These are phyloP conservation scores for Nakaseomyces glabratus DNA, from an alignment of 1,139 yeast genomes.

Conservation along the genomic window DNA sequence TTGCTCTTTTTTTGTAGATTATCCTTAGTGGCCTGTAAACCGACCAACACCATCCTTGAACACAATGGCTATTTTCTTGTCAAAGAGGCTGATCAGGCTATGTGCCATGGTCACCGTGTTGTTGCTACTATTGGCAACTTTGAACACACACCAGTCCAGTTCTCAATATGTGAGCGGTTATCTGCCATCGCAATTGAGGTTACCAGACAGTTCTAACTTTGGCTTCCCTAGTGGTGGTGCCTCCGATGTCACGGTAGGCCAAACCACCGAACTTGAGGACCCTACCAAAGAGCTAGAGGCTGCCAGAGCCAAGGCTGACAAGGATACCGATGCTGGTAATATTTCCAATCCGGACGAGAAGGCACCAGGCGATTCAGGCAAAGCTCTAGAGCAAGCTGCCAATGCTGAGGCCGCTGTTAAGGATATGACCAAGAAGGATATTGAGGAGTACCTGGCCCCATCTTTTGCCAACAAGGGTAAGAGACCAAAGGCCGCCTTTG, in stretches of 20 bases:
- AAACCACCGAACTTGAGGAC: too few species aligned
- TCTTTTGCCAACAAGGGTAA: slow-evolving; percentile 14
- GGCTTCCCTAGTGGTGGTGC: too few species aligned
- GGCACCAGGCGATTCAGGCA: slow-evolving; percentile 3
- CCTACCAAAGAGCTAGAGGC: slow-evolving; percentile 1
- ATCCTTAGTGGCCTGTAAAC: neutral
- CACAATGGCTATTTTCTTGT: slow-evolving; percentile 13
- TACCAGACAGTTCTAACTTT: too few species aligned
- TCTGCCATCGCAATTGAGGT: too few species aligned
- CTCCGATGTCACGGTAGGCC: too few species aligned
- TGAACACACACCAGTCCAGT: slow-evolving; percentile 9
- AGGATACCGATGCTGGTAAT: slow-evolving; percentile 5
- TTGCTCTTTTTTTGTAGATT: too few species aligned
- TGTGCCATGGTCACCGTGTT: slow-evolving; percentile 8
- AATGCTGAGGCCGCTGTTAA: slow-evolving; percentile 6
- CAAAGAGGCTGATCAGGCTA: slow-evolving; percentile 14
- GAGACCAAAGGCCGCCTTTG: slow-evolving; percentile 53
- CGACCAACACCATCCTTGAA: neutral
- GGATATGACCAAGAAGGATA: slow-evolving; percentile 6
- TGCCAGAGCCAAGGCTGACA: neutral
- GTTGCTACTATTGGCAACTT: slow-evolving; percentile 8
- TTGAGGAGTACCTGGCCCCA: slow-evolving; percentile 11
- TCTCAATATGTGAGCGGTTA: slow-evolving; percentile 5
- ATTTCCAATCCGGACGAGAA: slow-evolving; percentile 1
- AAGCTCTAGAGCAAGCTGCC: slow-evolving; percentile 8